Evolutionary conservation across 1,284 basidiomycete species (phyloP).

Genomic region (Sparassis latifolia): DNA sequence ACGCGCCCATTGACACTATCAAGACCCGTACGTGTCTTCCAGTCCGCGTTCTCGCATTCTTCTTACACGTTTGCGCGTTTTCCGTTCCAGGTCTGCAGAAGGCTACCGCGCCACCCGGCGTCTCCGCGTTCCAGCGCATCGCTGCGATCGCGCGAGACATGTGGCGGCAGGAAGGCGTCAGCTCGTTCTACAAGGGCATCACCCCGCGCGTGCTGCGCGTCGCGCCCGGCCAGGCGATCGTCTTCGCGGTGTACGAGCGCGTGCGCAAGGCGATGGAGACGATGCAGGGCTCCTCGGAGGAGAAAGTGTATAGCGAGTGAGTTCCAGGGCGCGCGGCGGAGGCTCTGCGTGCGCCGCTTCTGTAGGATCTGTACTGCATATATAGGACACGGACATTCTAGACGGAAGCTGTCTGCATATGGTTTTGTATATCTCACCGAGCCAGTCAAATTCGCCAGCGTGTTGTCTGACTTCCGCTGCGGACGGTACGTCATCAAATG

Average conservation of each 20-base stretch:
- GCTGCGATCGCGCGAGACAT: conserved; percentile 81
- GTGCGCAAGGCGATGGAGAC: conserved; percentile 72
- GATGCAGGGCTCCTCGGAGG: conserved; percentile 51
- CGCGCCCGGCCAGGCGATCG: conserved; percentile 90
- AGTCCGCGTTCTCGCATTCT: not conserved
- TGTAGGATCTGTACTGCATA: too few relatives aligned
- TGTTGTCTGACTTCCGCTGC: too few relatives aligned
- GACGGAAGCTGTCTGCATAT: too few relatives aligned
- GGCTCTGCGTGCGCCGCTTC: too few relatives aligned
- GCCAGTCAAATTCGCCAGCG: too few relatives aligned
- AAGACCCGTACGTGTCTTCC: conserved; percentile 70
- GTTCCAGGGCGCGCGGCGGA: too few relatives aligned
- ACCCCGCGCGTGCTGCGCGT: conserved; percentile 95
- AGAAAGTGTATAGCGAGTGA: conserved; percentile 63
- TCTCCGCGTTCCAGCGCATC: conserved; percentile 75
- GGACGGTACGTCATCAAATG: too few relatives aligned
- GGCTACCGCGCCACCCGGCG: conserved; percentile 70
- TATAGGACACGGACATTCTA: too few relatives aligned
- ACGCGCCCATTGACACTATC: conserved; percentile 96
- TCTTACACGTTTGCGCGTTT: conserved; percentile 1
- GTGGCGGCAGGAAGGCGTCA: conserved; percentile 87
- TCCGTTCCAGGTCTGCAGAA: conserved; percentile 69
- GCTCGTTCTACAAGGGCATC: conserved; percentile 96
- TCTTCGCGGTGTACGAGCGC: conserved; percentile 88
- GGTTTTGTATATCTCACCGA: too few relatives aligned